Evolutionary conservation across 192 early-diverging fungal genomes (phyloP), one percentile per base, ranked within the genome.

Genomic region (Coemansia sp.): DNA sequence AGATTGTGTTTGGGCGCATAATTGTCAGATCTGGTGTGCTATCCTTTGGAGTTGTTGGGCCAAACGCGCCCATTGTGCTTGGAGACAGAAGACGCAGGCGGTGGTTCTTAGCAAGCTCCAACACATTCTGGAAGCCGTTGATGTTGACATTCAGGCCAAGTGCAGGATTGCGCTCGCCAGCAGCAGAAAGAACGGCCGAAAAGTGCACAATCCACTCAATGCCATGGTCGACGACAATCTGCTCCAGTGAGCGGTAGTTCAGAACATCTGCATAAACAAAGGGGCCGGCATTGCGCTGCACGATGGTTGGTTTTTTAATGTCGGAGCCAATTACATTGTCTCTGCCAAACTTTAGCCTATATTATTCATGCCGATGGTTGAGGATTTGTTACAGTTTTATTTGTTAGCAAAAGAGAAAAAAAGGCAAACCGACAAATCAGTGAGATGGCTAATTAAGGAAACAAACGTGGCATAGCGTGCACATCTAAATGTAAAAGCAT

Each of bases 201-300:
- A 87, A 86, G 52, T 89, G 87, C n/a, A 89, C 85, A 16, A 89
- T 63, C 88, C 87, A 88, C 73, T 86, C 86, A 74, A 89, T 86
- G 26, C 85, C 84, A 58, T 85, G 82, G 69, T 89, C 85, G 22
- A 88, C 88, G 22, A 87, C 81, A 16, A 89, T 84, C 45, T 85
- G 76, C 65, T 89, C 88, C n/a, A 89, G 74, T 37, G 85, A 72
- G 21, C 80, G 73, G 67, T 85, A 86, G 78, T 89, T 87, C 43
- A 89, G 80, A 36, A 89, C 88, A 56, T 89, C 88, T 46, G 86
- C 87, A 48, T 84, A 88, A 4, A 89, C 87, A 77, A 87, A 89
- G 32, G 88, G 88, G 32, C 88, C 88, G 43, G 65, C 69, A 56
- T 37, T 65, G 68, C 76, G 76, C 37, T 86, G 82, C 39, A 73